Base-by-base conservation (phyloP, 2,329 filamentous ascomycete species). In the Colletotrichum sublineola region DNA sequence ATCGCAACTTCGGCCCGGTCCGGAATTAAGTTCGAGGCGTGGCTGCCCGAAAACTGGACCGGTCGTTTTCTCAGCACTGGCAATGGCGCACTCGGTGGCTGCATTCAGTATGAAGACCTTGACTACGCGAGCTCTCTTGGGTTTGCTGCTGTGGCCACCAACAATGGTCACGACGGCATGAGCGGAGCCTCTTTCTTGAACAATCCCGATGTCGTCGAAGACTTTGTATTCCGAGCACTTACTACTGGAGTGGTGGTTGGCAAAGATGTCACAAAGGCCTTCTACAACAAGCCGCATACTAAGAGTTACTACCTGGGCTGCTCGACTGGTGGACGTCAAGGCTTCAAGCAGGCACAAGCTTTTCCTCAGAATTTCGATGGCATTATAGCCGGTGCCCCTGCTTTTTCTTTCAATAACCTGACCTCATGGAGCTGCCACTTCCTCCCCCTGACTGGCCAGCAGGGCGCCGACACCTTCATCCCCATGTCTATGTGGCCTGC, bases 271-370 rank as follows among this genome's bases (percentile, higher is more conserved):
- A 81, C 82, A 2, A 75, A 83, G 29, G 75, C 77, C 7, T 88
- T 85, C 76, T 88, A 88, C 71, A 75, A 78, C 15, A 58, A 67
- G 6, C 24, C 67, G 2, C 78, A 81, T 14, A 78, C 79, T 5
- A 85, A 84, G 75, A 84, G 81, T n/a, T 88, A 88, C 75, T 88
- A 85, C 75, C 78, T 82, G 8, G 87, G 87, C 31, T 89, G 87
- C 76, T 87, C 85, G 1, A 88, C 86, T 2, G 87, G 87, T 24
- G 87, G 87, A 3, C 80, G 87, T 2, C 86, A 89, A 78, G 87
- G 87, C 15, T 77, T 88, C n/a, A 86, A 85, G 65, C 77, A 84
- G 20, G 83, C 84, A 0, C 79, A 79, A 20, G 80, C 81, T 7
- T 79, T 81, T 4, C 78, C 83, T 2, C 79, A 82, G 57, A 82